Evolutionary conservation across 164 flowering plant species (phyloP).

Genomic region (Umbellularia californica): DNA sequence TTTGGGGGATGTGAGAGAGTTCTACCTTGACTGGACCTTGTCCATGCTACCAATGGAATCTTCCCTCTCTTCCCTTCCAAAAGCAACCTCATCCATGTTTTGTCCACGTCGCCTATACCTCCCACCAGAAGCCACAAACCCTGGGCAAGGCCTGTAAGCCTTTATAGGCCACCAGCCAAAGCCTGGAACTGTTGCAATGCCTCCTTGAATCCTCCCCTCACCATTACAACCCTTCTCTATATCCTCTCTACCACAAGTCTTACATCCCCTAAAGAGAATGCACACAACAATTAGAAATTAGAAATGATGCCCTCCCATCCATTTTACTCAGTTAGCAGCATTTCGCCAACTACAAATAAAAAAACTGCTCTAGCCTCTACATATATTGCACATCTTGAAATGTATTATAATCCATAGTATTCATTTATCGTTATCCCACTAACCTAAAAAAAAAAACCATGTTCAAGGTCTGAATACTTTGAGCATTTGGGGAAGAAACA

Average conservation of each 20-base stretch:
- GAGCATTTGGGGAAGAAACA: not conserved
- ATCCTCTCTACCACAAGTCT: slow-evolving; percentile 73
- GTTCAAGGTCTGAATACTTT: not conserved
- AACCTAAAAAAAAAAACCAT: not conserved
- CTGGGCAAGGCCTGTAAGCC: slow-evolving; percentile 94
- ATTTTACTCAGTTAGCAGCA: not conserved
- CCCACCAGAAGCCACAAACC: slow-evolving; percentile 83
- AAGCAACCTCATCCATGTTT: slow-evolving; percentile 95
- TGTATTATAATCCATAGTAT: not conserved
- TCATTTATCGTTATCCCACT: not conserved
- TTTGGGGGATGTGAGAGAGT: not conserved
- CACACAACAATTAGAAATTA: not conserved
- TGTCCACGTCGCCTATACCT: slow-evolving; percentile 79
- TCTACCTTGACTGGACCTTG: slow-evolving; percentile 47
- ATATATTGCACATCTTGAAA: not conserved
- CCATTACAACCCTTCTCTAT: slow-evolving; percentile 91
- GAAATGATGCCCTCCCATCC: not conserved
- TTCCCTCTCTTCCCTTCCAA: slow-evolving; percentile 37
- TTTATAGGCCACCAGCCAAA: slow-evolving; percentile 99
- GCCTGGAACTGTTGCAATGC: slow-evolving; percentile 90
- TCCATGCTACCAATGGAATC: slow-evolving; percentile 13
- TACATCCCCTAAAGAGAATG: slow-evolving; percentile 46
- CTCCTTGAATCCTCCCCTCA: slow-evolving; percentile 97
- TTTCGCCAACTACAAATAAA: not conserved
- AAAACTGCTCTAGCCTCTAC: not conserved